A percentile compares a stretch with the other conserved stretches of the same genome.
Evolutionary conservation across 192 early-diverging fungal genomes (phyloP).

Genomic region (Gigaspora rosea): DNA sequence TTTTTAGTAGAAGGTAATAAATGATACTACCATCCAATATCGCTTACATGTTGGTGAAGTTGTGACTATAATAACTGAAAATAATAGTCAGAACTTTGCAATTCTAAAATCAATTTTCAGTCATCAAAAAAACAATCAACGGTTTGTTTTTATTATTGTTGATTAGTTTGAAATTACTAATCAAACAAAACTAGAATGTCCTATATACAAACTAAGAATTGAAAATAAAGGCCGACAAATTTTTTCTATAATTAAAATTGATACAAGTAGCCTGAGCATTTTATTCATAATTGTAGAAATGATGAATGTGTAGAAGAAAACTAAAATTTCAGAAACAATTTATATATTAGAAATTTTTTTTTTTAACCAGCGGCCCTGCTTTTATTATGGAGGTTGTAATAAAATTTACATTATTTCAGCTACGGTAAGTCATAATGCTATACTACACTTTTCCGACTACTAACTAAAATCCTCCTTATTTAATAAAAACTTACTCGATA

Average conservation of each 20-base stretch:
- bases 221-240: background rate
- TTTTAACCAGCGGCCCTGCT: no score
- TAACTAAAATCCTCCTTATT: no score
- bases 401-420: no score
- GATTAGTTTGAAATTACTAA: background rate
- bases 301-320: background rate
- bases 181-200: background rate
- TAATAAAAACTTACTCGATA: no score
- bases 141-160: background rate
- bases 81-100: background rate
- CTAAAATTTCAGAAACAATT: background rate
- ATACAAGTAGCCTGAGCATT: background rate
- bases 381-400: no score
- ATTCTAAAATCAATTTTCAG: background rate
- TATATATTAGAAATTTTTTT: background rate
- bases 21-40: background rate
- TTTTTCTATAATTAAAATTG: background rate
- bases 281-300: background rate
- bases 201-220: background rate
- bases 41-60: background rate
- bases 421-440: no score
- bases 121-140: background rate
- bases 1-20: constrained; percentile 4
- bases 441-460: no score
- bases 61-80: background rate